These are phyloP conservation scores for Saccharomycopsis phalli DNA, from an alignment of 1,139 yeast species.

Conservation along the genomic window DNA sequence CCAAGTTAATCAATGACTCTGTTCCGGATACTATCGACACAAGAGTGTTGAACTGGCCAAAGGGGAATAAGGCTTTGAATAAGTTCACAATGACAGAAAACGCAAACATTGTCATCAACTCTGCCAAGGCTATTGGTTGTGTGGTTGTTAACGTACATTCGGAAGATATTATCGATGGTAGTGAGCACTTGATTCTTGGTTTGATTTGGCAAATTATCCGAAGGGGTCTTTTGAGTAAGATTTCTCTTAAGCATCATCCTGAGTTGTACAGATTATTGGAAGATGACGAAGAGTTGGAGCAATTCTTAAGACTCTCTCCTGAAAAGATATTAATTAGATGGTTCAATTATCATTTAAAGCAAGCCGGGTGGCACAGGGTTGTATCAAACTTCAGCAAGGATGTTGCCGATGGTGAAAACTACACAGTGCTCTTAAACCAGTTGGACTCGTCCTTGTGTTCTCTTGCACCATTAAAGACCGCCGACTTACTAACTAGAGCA, in stretches of 20 bases:
- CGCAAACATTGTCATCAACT: slow-evolving; percentile 93
- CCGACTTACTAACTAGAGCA: slow-evolving; percentile 70
- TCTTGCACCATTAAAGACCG: slow-evolving; percentile 59
- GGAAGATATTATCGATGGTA: slow-evolving; percentile 94
- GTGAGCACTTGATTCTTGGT: slow-evolving; percentile 91
- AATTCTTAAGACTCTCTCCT: slow-evolving; percentile 91
- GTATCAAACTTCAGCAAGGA: slow-evolving; percentile 82
- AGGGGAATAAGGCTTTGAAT: slow-evolving; percentile 73
- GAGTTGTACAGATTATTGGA: slow-evolving; percentile 90
- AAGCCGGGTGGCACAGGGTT: slow-evolving; percentile 84
- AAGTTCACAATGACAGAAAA: slow-evolving; percentile 94
- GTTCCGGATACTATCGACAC: slow-evolving; percentile 98
- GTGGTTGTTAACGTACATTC: slow-evolving; percentile 96
- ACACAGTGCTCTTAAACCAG: slow-evolving; percentile 81
- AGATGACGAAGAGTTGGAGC: slow-evolving; percentile 96
- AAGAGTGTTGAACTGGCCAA: slow-evolving; percentile 86
- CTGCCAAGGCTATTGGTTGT: slow-evolving; percentile 98
- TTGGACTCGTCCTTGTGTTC: slow-evolving; percentile 81
- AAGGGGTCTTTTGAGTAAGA: slow-evolving; percentile 87
- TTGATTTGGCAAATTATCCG: slow-evolving; percentile 97
- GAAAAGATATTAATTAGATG: slow-evolving; percentile 95
- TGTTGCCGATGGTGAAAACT: slow-evolving; percentile 91
- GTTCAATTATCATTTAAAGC: slow-evolving; percentile 93
- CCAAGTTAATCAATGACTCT: slow-evolving; percentile 91
- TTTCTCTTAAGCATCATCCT: slow-evolving; percentile 93